Percentiles rank a stretch among this genome's conserved stretches.
phyloP scores from a whole-genome alignment of 306 rosid species.

The Quercus berberidifolia region DNA sequence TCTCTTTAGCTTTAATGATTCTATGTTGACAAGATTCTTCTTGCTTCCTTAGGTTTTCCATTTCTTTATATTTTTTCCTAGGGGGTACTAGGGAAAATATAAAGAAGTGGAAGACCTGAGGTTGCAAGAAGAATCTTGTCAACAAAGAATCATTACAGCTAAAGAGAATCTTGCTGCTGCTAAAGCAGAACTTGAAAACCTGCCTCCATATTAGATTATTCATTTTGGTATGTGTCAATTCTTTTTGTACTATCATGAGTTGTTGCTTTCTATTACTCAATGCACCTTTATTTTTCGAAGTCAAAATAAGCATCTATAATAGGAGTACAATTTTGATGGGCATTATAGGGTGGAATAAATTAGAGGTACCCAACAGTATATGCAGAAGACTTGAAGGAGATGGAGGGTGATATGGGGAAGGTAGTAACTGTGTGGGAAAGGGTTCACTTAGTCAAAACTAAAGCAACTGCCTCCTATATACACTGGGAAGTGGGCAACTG shows the following conservation, averaged over 20 bases:
- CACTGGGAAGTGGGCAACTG: too few species aligned
- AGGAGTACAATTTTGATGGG: background rate
- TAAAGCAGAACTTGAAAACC: too few species aligned
- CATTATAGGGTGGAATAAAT: slow-evolving; percentile 8
- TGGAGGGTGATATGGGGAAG: slow-evolving; percentile 52
- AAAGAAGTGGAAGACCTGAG: too few species aligned
- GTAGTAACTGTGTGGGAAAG: slow-evolving; percentile 48
- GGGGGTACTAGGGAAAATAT: too few species aligned
- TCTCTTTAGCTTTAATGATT: too few species aligned
- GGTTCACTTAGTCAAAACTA: slow-evolving; percentile 18
- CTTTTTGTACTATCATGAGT: background rate
- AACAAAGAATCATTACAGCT: too few species aligned
- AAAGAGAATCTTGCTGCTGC: too few species aligned
- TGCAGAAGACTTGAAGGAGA: slow-evolving; percentile 64
- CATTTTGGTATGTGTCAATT: background rate
- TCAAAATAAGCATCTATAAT: background rate
- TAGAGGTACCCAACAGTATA: slow-evolving; percentile 88
- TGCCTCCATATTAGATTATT: background rate
- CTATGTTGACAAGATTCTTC: too few species aligned
- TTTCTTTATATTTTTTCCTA: too few species aligned
- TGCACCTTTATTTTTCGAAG: background rate
- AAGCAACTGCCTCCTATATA: too few species aligned
- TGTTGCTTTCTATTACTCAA: background rate
- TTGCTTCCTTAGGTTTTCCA: too few species aligned
- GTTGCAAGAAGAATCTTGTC: too few species aligned